Conservation (phyloP, 768 basidiomycete species). For the Strobilomyces echinocephalus region DNA sequence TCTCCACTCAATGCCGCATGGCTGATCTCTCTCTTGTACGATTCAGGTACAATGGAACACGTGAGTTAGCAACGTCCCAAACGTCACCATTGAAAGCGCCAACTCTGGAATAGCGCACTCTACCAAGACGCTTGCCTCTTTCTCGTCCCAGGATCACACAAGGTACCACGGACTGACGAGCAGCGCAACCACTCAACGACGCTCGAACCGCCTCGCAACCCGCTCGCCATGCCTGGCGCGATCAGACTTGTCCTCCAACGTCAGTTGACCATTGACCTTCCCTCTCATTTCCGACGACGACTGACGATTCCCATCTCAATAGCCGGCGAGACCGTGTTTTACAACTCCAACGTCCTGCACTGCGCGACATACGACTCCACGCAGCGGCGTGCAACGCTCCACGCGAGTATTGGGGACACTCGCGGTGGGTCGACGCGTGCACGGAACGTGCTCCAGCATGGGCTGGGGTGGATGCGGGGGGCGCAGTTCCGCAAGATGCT, state of each 20-base stretch:
- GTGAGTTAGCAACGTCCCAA: constrained; percentile 35
- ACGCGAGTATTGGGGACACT: constrained; percentile 61
- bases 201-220: constrained; percentile 47
- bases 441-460: constrained; percentile 73
- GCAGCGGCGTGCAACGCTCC: constrained; percentile 57
- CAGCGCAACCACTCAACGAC: constrained; percentile 56
- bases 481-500: constrained; percentile 43
- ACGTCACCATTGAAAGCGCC: neutral
- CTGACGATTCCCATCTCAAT: neutral
- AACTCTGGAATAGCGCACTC: constrained; percentile 44
- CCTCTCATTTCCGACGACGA: no score
- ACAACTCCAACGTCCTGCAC: constrained; percentile 76
- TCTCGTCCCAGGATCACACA: constrained; percentile 68
- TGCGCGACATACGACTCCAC: constrained; percentile 58
- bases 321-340: constrained; percentile 75
- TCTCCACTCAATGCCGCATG: neutral
- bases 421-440: constrained; percentile 61
- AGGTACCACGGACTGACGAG: constrained; percentile 45
- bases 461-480: constrained; percentile 64
- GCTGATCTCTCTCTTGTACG: no score
- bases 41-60: constrained; percentile 77
- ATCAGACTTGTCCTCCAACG: constrained; percentile 52
- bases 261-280: constrained; percentile 24
- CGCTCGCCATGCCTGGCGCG: constrained; percentile 67
- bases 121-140: constrained; percentile 66